These are phyloP conservation scores for Paramecium pentaurelia DNA, from an alignment of 73 alveolate genomes.

Conservation along the genomic window DNA sequence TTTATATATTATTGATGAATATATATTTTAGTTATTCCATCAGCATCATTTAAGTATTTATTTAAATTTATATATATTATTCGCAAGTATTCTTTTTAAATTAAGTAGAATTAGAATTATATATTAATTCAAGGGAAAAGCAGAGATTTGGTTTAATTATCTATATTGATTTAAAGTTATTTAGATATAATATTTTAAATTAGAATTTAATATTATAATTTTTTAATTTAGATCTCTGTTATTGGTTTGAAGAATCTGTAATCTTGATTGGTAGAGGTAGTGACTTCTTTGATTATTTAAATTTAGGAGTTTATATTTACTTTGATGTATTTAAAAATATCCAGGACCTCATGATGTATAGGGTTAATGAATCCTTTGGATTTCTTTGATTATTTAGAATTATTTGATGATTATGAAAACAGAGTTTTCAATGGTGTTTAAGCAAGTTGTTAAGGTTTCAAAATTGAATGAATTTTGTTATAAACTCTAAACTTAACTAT, in stretches of 20 bases:
- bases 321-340: not conserved
- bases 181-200: not conserved
- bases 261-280: not conserved
- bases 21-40: too few species aligned
- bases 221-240: not conserved
- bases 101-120: too few species aligned
- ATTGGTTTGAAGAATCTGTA: not conserved
- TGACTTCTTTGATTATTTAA: not conserved
- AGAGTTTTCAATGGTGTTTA: not conserved
- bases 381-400: not conserved
- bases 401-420: not conserved
- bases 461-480: not conserved
- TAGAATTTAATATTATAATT: not conserved
- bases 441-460: not conserved
- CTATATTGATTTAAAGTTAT: too few species aligned
- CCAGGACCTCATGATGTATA: not conserved
- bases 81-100: too few species aligned
- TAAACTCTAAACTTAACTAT: not conserved
- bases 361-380: not conserved
- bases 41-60: too few species aligned
- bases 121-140: too few species aligned
- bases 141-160: too few species aligned
- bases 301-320: conserved; percentile 13
- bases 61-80: too few species aligned
- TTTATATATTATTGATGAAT: too few species aligned